A percentile compares a stretch with the other conserved stretches of the same genome.
These are phyloP conservation scores for Chalara sp. DNA, from an alignment of 2,329 filamentous ascomycete species.

Conservation along the genomic window DNA sequence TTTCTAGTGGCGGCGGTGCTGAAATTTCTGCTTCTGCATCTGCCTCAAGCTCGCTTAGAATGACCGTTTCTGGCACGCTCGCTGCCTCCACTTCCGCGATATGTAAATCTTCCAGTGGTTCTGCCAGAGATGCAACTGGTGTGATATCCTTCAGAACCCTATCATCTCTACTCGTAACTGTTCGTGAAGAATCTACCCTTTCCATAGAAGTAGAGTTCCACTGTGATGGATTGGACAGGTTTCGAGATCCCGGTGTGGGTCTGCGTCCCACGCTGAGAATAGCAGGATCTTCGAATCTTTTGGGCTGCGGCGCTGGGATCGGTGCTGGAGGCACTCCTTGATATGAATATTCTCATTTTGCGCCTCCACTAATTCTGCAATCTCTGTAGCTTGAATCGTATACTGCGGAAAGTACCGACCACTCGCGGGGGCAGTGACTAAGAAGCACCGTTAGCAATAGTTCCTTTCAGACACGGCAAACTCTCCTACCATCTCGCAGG, in stretches of 20 bases:
- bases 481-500: conserved; percentile 24
- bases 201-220: conserved; percentile 27
- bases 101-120: conserved; percentile 37
- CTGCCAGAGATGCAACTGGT: conserved; percentile 33
- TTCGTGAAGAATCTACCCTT: conserved; percentile 17
- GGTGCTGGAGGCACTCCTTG: neutral
- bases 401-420: conserved; percentile 25
- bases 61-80: conserved; percentile 10
- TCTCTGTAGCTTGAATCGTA: conserved; percentile 27
- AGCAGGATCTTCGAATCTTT: conserved; percentile 27
- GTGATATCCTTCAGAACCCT: conserved; percentile 18
- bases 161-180: conserved; percentile 15
- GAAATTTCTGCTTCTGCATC: conserved; percentile 9
- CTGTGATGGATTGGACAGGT: conserved; percentile 11
- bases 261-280: conserved; percentile 28
- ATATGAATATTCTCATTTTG: conserved; percentile 18
- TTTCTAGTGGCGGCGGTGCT: conserved; percentile 12
- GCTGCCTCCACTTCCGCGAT: conserved; percentile 23
- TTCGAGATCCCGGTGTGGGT: conserved; percentile 21
- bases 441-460: neutral
- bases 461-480: conserved; percentile 1
- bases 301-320: conserved; percentile 2
- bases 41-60: conserved; percentile 19
- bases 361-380: conserved; percentile 26
- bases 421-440: conserved; percentile 25